phyloP scores from a whole-genome alignment of 768 basidiomycete genomes.

The Serendipita sp. region DNA sequence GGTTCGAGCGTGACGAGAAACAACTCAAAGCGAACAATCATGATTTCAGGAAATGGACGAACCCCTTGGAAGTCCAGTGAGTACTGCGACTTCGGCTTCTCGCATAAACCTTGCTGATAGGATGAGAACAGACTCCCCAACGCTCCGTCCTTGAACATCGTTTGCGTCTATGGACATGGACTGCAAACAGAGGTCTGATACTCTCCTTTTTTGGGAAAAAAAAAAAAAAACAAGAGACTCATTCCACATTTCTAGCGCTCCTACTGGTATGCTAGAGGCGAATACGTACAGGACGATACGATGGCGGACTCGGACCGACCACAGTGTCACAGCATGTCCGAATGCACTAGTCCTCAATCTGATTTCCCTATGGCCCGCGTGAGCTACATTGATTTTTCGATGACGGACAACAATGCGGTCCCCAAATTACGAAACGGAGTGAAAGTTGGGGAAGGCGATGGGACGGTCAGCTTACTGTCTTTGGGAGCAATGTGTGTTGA shows the following conservation, averaged over 20 bases:
- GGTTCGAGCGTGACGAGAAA: constrained; percentile 62
- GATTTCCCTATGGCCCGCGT: constrained; percentile 39
- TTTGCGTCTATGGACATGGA: constrained; percentile 88
- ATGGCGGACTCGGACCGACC: constrained; percentile 27
- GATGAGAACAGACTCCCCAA: constrained; percentile 45
- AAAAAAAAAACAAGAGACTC: constrained; percentile 7
- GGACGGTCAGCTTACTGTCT: constrained; percentile 73
- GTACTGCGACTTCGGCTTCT: constrained; percentile 4
- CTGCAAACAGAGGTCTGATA: constrained; percentile 76
- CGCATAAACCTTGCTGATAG: neutral
- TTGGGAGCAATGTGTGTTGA: constrained; percentile 94
- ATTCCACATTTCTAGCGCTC: constrained; percentile 38
- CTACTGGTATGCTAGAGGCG: constrained; percentile 72
- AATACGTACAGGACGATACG: constrained; percentile 49
- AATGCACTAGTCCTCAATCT: constrained; percentile 29
- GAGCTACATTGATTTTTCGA: constrained; percentile 76
- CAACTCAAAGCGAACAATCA: constrained; percentile 46
- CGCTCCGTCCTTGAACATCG: constrained; percentile 84
- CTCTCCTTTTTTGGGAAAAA: neutral
- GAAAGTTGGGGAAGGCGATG: constrained; percentile 89
- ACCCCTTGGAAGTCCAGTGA: constrained; percentile 69
- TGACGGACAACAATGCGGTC: constrained; percentile 42
- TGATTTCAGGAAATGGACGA: constrained; percentile 80
- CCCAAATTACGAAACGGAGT: constrained; percentile 71
- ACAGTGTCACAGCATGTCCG: constrained; percentile 30